Percentiles rank a stretch among this genome's conserved stretches.
Conservation (phyloP, 2,329 filamentous ascomycete species). For the Calonectria montana region DNA sequence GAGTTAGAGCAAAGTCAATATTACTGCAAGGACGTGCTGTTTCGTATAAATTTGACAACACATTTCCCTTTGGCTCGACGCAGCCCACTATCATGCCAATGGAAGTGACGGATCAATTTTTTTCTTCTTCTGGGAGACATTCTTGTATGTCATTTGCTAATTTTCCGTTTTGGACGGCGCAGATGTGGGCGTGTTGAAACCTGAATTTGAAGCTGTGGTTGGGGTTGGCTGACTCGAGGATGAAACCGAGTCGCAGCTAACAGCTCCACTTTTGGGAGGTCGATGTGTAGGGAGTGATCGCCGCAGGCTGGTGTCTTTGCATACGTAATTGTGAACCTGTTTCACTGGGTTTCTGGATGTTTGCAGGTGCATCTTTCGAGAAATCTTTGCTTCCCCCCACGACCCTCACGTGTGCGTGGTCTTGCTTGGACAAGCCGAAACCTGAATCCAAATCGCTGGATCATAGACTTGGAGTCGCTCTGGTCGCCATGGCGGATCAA, state of each 20-base stretch:
- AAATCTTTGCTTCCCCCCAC: background rate
- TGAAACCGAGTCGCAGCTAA: slow-evolving; percentile 27
- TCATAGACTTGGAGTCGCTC: background rate
- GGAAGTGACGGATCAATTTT: background rate
- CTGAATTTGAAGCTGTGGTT: slow-evolving; percentile 7
- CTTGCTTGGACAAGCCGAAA: background rate
- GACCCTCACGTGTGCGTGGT: background rate
- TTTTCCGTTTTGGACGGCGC: background rate
- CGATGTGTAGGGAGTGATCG: slow-evolving; percentile 17
- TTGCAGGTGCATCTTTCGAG: background rate
- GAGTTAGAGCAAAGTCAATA: slow-evolving; percentile 5
- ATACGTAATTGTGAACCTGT: slow-evolving; percentile 18
- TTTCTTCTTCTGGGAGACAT: background rate
- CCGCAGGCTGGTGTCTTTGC: background rate
- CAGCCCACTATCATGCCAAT: background rate
- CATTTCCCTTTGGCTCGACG: background rate
- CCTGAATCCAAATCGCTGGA: background rate
- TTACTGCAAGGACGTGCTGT: background rate
- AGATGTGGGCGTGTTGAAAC: background rate
- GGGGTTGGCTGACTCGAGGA: slow-evolving; percentile 13
- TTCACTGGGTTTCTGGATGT: slow-evolving; percentile 8
- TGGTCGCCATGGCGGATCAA: slow-evolving; percentile 27
- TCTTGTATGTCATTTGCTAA: background rate
- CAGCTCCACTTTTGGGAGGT: slow-evolving; percentile 24
- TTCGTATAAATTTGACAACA: background rate